Percentiles rank a stretch among this genome's conserved stretches.
Evolutionary conservation across 192 early-diverging fungal genomes (phyloP).

Genomic region (Coemansia reversa): DNA sequence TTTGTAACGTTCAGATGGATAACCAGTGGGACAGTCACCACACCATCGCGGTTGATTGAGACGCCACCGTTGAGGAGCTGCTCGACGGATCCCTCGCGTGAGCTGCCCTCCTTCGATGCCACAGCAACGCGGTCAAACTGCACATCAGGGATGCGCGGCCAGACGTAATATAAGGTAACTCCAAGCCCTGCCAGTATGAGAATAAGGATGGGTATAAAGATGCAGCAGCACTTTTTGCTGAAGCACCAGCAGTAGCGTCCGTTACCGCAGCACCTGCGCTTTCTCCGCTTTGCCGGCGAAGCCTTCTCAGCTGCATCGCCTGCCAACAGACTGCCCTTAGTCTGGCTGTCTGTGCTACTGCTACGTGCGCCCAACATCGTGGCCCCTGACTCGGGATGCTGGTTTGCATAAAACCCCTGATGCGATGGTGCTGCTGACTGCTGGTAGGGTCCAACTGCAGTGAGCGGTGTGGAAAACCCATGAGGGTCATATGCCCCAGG

Average conservation of each 20-base stretch:
- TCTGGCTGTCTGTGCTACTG: not conserved
- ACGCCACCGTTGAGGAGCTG: slow-evolving; percentile 26
- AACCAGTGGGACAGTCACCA: slow-evolving; percentile 52
- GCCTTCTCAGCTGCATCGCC: slow-evolving; percentile 6
- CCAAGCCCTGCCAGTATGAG: slow-evolving; percentile 49
- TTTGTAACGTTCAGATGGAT: slow-evolving; percentile 55
- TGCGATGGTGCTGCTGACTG: not conserved
- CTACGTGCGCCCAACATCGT: slow-evolving; percentile 10
- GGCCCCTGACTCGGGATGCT: slow-evolving; percentile 19
- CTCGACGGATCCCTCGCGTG: slow-evolving; percentile 10
- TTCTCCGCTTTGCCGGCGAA: slow-evolving; percentile 27
- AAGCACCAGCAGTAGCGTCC: slow-evolving; percentile 57
- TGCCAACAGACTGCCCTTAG: slow-evolving; percentile 4
- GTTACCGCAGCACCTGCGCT: slow-evolving; percentile 42
- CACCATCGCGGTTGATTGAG: slow-evolving; percentile 45
- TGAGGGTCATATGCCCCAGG: slow-evolving; percentile 5
- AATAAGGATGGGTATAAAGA: slow-evolving; percentile 41
- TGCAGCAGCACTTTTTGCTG: slow-evolving; percentile 39
- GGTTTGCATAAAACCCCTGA: slow-evolving; percentile 14
- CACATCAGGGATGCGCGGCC: slow-evolving; percentile 50
- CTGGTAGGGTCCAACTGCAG: not conserved
- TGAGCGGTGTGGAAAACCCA: slow-evolving; percentile 13
- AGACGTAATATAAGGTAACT: slow-evolving; percentile 54
- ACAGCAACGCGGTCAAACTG: slow-evolving; percentile 40
- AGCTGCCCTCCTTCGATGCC: not conserved